These are phyloP conservation scores for Vicia faba DNA, from an alignment of 306 rosid species.

Conservation along the genomic window DNA sequence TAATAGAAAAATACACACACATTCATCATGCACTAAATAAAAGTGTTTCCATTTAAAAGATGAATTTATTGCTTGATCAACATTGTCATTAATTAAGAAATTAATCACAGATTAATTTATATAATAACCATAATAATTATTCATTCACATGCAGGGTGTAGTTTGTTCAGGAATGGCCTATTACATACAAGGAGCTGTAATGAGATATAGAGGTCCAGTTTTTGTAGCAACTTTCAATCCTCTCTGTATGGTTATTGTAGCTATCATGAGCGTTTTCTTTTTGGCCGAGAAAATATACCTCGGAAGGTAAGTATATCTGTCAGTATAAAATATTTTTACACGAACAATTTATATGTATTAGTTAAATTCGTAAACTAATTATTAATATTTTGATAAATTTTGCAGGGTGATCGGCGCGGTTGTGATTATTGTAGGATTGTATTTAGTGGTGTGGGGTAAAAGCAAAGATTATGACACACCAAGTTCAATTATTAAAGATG, in stretches of 20 bases:
- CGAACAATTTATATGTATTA: neutral
- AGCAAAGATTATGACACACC: conserved; percentile 56
- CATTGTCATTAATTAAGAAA: no score
- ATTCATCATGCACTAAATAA: neutral
- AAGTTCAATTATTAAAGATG: conserved; percentile 36
- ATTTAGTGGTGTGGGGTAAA: conserved; percentile 92
- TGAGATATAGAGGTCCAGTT: conserved; percentile 89
- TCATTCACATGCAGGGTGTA: conserved; percentile 67
- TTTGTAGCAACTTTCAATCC: conserved; percentile 90
- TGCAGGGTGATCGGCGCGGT: conserved; percentile 77
- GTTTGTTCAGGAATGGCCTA: conserved; percentile 88
- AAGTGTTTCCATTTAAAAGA: no score
- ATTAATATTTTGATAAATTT: conserved; percentile 13
- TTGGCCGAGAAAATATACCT: conserved; percentile 64
- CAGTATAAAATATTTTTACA: neutral
- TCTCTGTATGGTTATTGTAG: conserved; percentile 84
- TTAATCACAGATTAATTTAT: no score
- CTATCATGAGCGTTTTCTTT: conserved; percentile 70
- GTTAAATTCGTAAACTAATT: neutral
- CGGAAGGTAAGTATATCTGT: conserved; percentile 65
- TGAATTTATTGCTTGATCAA: no score
- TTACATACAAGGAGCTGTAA: conserved; percentile 88
- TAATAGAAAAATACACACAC: neutral
- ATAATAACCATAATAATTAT: neutral
- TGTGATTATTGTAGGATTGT: conserved; percentile 65